Evolutionary conservation across 805 yeast genomes (phyloP).

Genomic region (Tanozyma kutaoensis): DNA sequence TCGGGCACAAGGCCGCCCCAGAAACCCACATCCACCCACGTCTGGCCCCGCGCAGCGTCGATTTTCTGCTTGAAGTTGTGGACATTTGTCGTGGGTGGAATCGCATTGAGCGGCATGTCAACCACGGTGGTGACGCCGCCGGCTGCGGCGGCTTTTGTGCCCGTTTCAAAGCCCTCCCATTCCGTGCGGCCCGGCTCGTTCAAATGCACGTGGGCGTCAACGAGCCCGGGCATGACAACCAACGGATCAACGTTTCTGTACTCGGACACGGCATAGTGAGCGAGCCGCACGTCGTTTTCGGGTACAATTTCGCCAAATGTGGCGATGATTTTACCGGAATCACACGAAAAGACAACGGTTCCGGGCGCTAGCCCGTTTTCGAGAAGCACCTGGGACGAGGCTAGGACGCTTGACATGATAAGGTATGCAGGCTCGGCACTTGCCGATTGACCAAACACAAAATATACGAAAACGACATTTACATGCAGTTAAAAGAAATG

Average conservation of each 20-base stretch:
- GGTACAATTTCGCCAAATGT: constrained; percentile 22
- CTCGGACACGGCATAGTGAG: constrained; percentile 27
- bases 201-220: constrained; percentile 87
- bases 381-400: constrained; percentile 38
- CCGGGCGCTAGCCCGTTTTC: constrained; percentile 38
- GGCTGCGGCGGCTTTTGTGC: constrained; percentile 86
- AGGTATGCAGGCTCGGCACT: too few species aligned
- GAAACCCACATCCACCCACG: constrained; percentile 90
- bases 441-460: too few species aligned
- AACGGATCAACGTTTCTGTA: constrained; percentile 47
- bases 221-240: constrained; percentile 76
- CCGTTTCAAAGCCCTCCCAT: constrained; percentile 98
- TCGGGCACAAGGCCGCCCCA: constrained; percentile 94
- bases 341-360: constrained; percentile 46
- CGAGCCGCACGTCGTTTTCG: constrained; percentile 25
- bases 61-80: constrained; percentile 64
- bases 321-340: constrained; percentile 39
- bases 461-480: too few species aligned
- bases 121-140: constrained; percentile 95
- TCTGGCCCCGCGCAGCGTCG: constrained; percentile 64
- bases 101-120: constrained; percentile 93
- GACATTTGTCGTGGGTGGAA: constrained; percentile 88
- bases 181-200: constrained; percentile 98
- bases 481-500: too few species aligned
- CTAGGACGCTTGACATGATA: too few species aligned